A percentile compares a stretch with the other conserved stretches of the same genome.
Evolutionary conservation across 1,284 basidiomycete species (phyloP).

Genomic region (Tilletia setariae): DNA sequence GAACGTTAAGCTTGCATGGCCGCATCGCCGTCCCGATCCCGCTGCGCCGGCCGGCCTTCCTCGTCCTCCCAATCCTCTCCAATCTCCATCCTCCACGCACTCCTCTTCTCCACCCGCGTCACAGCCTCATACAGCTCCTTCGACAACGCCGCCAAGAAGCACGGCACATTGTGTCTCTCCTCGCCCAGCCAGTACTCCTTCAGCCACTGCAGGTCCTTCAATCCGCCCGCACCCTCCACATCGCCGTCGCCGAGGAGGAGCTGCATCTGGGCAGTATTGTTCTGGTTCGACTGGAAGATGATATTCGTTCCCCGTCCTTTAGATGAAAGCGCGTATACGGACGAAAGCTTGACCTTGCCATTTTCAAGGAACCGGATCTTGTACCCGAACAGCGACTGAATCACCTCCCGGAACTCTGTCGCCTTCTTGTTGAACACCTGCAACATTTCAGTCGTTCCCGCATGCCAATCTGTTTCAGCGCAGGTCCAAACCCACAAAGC

Average conservation of each 20-base stretch:
- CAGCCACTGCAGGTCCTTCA: conserved; percentile 8
- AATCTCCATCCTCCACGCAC: conserved; percentile 5
- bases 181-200: conserved; percentile 58
- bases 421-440: conserved; percentile 67
- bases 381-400: conserved; percentile 74
- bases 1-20: neutral
- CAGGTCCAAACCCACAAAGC: too few species aligned
- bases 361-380: conserved; percentile 80
- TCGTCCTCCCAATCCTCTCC: neutral
- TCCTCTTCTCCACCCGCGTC: conserved; percentile 20
- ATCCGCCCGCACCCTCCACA: neutral
- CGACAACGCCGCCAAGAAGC: conserved; percentile 60
- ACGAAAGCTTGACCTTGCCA: conserved; percentile 75
- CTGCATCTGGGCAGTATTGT: conserved; percentile 39
- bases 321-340: conserved; percentile 58
- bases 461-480: conserved; percentile 6
- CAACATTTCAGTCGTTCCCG: conserved; percentile 55
- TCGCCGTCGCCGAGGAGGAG: conserved; percentile 13
- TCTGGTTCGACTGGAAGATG: conserved; percentile 9
- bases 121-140: conserved; percentile 56
- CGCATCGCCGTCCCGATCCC: conserved; percentile 11
- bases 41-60: too few species aligned
- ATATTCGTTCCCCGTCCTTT: conserved; percentile 11
- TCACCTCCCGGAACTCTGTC: conserved; percentile 74
- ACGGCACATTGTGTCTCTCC: conserved; percentile 59